Percentiles rank a stretch among this genome's conserved stretches.
phyloP scores from a whole-genome alignment of 2,329 filamentous ascomycete species.

The Exserohilum rostratum region DNA sequence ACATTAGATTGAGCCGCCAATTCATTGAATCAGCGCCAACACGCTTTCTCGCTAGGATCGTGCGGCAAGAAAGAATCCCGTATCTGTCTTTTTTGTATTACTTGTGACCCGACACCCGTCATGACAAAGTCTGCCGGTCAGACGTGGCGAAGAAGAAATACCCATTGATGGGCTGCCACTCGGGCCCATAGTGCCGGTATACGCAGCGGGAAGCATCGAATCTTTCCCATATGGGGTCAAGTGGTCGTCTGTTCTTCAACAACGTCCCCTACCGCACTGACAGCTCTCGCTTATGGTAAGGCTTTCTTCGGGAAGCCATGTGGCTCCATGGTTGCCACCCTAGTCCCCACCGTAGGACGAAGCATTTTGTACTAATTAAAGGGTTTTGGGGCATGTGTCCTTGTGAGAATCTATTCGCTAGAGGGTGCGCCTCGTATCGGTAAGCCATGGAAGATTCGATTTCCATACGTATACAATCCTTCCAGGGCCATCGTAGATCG shows the following conservation, averaged over 20 bases:
- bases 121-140: conserved; percentile 31
- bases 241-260: conserved; percentile 12
- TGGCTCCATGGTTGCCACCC: conserved; percentile 8
- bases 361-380: background rate
- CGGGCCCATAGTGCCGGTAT: conserved; percentile 25
- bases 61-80: conserved; percentile 26
- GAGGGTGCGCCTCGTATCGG: background rate
- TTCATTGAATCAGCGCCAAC: conserved; percentile 13
- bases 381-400: background rate
- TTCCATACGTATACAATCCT: conserved; percentile 10
- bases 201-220: conserved; percentile 28
- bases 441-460: conserved; percentile 8
- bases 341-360: background rate
- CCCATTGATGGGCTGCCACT: conserved; percentile 24
- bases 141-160: conserved; percentile 27
- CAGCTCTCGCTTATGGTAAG: conserved; percentile 11
- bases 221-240: conserved; percentile 36
- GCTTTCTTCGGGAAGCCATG: conserved; percentile 4
- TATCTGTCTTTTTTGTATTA: conserved; percentile 20
- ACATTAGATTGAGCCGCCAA: conserved; percentile 20
- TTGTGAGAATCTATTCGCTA: background rate
- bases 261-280: conserved; percentile 6
- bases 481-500: conserved; percentile 14
- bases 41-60: conserved; percentile 20
- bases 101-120: conserved; percentile 32